These are phyloP conservation scores for Picochlorum sp. DNA, from an alignment of 139 green algal genomes.

Conservation along the genomic window DNA sequence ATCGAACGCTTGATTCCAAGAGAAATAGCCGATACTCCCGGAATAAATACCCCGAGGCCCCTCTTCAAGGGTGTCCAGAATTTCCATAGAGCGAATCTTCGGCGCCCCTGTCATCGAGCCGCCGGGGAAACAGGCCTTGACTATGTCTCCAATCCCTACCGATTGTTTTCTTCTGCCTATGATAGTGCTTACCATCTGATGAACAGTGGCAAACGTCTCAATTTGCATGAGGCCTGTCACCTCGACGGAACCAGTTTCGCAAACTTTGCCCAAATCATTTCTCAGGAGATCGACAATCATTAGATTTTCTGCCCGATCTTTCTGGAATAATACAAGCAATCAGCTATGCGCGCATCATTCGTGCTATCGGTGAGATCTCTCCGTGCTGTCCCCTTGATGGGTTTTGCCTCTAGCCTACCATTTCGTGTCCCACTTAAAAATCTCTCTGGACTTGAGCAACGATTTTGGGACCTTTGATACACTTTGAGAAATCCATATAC, in stretches of 20 bases:
- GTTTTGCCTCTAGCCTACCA: constrained; percentile 83
- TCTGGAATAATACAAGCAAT: constrained; percentile 52
- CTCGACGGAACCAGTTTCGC: constrained; percentile 67
- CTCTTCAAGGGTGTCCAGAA: constrained; percentile 83
- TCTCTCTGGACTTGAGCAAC: constrained; percentile 92
- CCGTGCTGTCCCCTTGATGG: constrained; percentile 90
- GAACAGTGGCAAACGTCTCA: constrained; percentile 90
- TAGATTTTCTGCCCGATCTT: constrained; percentile 97
- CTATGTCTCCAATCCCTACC: constrained; percentile 34
- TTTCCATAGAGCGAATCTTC: constrained; percentile 77
- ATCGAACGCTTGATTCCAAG: constrained; percentile 83
- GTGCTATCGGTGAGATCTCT: constrained; percentile 28
- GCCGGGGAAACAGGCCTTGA: constrained; percentile 82
- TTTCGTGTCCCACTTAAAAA: constrained; percentile 70
- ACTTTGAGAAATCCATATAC: constrained; percentile 52
- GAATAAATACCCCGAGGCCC: constrained; percentile 81
- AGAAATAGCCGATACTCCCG: constrained; percentile 84
- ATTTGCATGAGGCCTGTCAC: constrained; percentile 89
- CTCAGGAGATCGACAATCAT: constrained; percentile 99
- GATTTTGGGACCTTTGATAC: constrained; percentile 4
- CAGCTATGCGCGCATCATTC: constrained; percentile 48
- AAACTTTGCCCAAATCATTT: constrained; percentile 83
- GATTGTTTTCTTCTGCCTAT: constrained; percentile 40
- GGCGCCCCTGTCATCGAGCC: constrained; percentile 94
- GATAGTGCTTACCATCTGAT: constrained; percentile 91